Evolutionary conservation across 2,329 filamentous ascomycete genomes (phyloP).

Genomic region (Rutstroemia sp.): DNA sequence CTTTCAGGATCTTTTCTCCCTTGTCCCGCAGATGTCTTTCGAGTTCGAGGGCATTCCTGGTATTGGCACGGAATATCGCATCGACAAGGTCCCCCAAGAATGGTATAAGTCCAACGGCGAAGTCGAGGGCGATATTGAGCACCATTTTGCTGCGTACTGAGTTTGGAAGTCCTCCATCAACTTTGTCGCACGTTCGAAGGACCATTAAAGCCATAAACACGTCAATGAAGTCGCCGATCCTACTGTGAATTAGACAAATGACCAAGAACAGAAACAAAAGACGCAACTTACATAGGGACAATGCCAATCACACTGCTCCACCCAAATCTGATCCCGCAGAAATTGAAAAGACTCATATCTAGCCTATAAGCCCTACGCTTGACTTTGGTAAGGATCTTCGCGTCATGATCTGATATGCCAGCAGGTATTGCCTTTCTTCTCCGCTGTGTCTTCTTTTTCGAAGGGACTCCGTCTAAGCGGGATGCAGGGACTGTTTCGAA

Average conservation of each 20-base stretch:
- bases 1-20: constrained; percentile 50
- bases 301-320: constrained; percentile 84
- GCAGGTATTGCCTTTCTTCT: constrained; percentile 76
- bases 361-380: constrained; percentile 79
- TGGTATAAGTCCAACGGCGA: constrained; percentile 65
- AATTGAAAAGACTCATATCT: constrained; percentile 77
- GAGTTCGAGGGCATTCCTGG: constrained; percentile 62
- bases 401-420: constrained; percentile 78
- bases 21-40: constrained; percentile 59
- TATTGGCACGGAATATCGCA: constrained; percentile 65
- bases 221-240: constrained; percentile 70
- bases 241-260: constrained; percentile 30
- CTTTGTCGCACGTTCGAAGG: constrained; percentile 60
- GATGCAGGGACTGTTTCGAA: constrained; percentile 77
- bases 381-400: constrained; percentile 73
- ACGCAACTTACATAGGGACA: constrained; percentile 62
- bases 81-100: constrained; percentile 71
- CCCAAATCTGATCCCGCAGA: constrained; percentile 76
- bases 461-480: constrained; percentile 55
- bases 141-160: constrained; percentile 64
- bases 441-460: constrained; percentile 65
- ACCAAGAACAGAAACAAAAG: constrained; percentile 13
- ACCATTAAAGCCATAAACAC: constrained; percentile 68
- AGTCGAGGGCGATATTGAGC: constrained; percentile 70
- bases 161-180: constrained; percentile 68